Evolutionary conservation across 177 flowering plant genomes (phyloP).

Genomic region (Vitis hybrid): DNA sequence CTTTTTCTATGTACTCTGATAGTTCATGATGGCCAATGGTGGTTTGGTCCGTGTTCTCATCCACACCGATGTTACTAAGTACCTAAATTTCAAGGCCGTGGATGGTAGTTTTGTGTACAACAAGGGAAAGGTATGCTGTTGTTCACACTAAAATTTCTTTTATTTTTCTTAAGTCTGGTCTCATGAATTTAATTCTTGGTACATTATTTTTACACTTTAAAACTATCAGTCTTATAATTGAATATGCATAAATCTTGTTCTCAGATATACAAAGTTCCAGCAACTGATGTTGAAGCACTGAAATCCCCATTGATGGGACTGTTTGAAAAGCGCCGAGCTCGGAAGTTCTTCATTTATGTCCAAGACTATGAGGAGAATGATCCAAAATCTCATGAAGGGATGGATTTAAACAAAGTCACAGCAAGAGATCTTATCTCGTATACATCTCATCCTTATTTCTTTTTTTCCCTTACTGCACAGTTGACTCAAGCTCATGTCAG

Average conservation of each 20-base stretch:
- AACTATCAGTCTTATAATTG: not conserved
- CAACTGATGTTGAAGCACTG: slow-evolving; percentile 95
- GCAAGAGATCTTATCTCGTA: slow-evolving; percentile 82
- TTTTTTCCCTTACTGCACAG: not conserved
- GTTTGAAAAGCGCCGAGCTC: slow-evolving; percentile 91
- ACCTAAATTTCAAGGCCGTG: slow-evolving; percentile 90
- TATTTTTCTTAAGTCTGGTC: not conserved
- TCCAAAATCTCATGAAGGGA: slow-evolving; percentile 92
- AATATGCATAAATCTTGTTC: not conserved
- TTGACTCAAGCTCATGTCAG: not conserved
- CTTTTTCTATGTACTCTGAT: slow-evolving; percentile 9
- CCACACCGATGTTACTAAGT: slow-evolving; percentile 93
- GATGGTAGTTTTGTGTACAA: slow-evolving; percentile 98
- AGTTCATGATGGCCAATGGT: slow-evolving; percentile 99
- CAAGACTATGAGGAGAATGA: slow-evolving; percentile 90
- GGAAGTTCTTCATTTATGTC: slow-evolving; percentile 91
- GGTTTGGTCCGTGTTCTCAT: slow-evolving; percentile 80
- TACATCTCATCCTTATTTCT: slow-evolving; percentile 8
- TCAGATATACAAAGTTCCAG: slow-evolving; percentile 90
- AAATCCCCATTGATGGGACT: slow-evolving; percentile 92
- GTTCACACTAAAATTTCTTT: not conserved
- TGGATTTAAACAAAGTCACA: slow-evolving; percentile 70
- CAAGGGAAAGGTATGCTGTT: slow-evolving; percentile 69
- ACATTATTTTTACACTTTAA: not conserved
- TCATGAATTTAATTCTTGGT: not conserved